phyloP scores from a whole-genome alignment of 352 stramenopile genomes.

The Paralagenidium karlingii region DNA sequence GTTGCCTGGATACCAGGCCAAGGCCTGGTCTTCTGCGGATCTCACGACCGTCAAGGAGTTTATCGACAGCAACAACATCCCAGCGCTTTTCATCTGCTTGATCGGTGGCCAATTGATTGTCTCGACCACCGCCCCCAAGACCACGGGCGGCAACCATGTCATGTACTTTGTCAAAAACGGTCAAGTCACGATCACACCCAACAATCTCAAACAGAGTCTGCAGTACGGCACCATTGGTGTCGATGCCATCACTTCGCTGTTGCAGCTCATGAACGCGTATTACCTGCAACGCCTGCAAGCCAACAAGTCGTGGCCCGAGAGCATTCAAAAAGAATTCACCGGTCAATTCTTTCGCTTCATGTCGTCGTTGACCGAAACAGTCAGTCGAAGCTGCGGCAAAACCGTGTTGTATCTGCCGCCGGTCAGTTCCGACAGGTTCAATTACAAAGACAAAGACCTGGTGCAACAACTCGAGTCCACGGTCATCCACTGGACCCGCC shows the following conservation, averaged over 20 bases:
- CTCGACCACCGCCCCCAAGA: constrained; percentile 35
- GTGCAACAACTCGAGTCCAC: constrained; percentile 93
- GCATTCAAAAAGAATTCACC: constrained; percentile 89
- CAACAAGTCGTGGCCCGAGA: constrained; percentile 85
- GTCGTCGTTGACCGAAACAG: constrained; percentile 89
- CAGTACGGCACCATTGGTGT: constrained; percentile 72
- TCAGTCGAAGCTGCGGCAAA: constrained; percentile 84
- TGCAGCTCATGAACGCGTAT: constrained; percentile 78
- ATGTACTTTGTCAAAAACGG: constrained; percentile 88
- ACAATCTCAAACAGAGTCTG: constrained; percentile 36
- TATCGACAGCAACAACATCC: constrained; percentile 47
- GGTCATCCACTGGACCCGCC: constrained; percentile 94
- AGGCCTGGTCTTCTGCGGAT: constrained; percentile 63
- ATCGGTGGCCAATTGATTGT: constrained; percentile 36
- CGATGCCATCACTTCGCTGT: constrained; percentile 63
- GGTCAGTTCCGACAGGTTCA: constrained; percentile 69
- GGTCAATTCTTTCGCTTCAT: constrained; percentile 93
- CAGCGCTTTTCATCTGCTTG: constrained; percentile 45
- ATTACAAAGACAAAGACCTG: constrained; percentile 89
- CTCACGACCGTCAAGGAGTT: constrained; percentile 78
- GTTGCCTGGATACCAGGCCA: constrained; percentile 50
- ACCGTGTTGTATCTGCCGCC: constrained; percentile 89
- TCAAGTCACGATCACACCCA: constrained; percentile 41
- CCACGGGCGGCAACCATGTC: constrained; percentile 14
- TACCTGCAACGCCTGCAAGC: constrained; percentile 69